These are phyloP conservation scores for Pyrenophora tritici-repentis DNA, from an alignment of 2,329 filamentous ascomycete genomes.

Conservation along the genomic window DNA sequence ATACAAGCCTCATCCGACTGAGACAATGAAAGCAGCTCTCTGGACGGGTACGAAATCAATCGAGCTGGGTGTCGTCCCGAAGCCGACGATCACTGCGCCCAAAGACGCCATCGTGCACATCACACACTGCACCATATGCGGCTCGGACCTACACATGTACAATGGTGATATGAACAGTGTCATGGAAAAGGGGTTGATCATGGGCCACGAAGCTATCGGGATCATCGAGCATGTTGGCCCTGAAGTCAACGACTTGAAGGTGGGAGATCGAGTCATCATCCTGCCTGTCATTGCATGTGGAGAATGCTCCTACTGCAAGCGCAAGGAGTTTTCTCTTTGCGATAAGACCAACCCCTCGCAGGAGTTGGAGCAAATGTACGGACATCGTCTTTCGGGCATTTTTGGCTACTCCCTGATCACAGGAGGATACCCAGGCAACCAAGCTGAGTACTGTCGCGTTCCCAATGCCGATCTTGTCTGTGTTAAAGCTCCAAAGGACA, in stretches of 20 bases:
- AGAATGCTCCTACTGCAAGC: slow-evolving; percentile 13
- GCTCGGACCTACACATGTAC: slow-evolving; percentile 23
- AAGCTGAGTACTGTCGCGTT: slow-evolving; percentile 17
- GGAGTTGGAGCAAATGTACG: slow-evolving; percentile 6
- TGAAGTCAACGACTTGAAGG: slow-evolving; percentile 73
- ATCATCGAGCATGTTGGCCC: slow-evolving; percentile 76
- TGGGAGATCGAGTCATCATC: slow-evolving; percentile 64
- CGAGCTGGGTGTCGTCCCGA: slow-evolving; percentile 21
- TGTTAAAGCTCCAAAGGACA: slow-evolving; percentile 2
- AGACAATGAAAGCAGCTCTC: slow-evolving; percentile 10
- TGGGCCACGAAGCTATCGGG: slow-evolving; percentile 89
- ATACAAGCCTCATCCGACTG: slow-evolving; percentile 3
- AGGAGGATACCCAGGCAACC: slow-evolving; percentile 8
- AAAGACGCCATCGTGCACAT: slow-evolving; percentile 49
- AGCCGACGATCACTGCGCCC: slow-evolving; percentile 41
- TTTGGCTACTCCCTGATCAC: slow-evolving; percentile 13
- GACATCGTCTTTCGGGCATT: slow-evolving; percentile 7
- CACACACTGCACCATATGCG: slow-evolving; percentile 41
- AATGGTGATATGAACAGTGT: slow-evolving; percentile 71
- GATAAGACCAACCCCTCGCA: slow-evolving; percentile 9
- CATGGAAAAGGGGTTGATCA: slow-evolving; percentile 22
- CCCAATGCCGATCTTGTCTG: slow-evolving; percentile 11
- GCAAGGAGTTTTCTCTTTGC: slow-evolving; percentile 5
- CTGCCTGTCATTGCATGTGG: slow-evolving; percentile 20
- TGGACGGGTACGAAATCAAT: slow-evolving; percentile 10